Evolutionary conservation across 2,329 filamentous ascomycete species (phyloP).

Genomic region (Rasamsonia emersonii): DNA sequence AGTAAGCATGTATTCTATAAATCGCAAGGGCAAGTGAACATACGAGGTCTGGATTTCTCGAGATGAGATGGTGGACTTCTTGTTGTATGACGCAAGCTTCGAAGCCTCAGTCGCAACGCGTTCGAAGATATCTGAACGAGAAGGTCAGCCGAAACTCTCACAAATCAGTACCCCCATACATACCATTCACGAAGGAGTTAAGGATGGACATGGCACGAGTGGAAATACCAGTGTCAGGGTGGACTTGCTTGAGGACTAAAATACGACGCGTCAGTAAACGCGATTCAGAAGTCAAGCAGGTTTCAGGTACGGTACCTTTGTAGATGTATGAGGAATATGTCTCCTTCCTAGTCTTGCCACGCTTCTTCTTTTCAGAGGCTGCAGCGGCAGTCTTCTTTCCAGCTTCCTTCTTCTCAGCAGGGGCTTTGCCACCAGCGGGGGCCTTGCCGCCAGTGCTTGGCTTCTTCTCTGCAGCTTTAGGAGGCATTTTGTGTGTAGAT

Average conservation of each 20-base stretch:
- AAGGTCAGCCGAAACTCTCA: slow-evolving; percentile 1
- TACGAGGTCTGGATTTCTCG: slow-evolving; percentile 97
- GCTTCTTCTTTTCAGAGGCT: slow-evolving; percentile 99
- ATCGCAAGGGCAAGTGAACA: slow-evolving; percentile 19
- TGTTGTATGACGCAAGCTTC: slow-evolving; percentile 99
- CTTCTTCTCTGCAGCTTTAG: slow-evolving; percentile 98
- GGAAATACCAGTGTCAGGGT: slow-evolving; percentile 99
- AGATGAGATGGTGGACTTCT: slow-evolving; percentile 99
- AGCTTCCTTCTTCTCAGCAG: slow-evolving; percentile 98
- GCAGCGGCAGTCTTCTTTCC: slow-evolving; percentile 93
- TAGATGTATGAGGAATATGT: slow-evolving; percentile 99
- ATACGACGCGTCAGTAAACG: slow-evolving; percentile 30
- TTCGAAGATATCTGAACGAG: slow-evolving; percentile 85
- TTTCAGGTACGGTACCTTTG: too few species aligned
- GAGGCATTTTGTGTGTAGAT: slow-evolving; percentile 66
- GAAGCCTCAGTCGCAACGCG: slow-evolving; percentile 96
- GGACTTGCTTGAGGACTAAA: slow-evolving; percentile 97
- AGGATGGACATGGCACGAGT: slow-evolving; percentile 99
- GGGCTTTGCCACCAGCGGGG: slow-evolving; percentile 61
- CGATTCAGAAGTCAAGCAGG: slow-evolving; percentile 5
- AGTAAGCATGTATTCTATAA: slow-evolving; percentile 18
- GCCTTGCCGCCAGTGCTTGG: slow-evolving; percentile 90
- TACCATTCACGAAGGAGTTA: slow-evolving; percentile 99
- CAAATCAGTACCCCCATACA: slow-evolving; percentile 25
- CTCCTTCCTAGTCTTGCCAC: slow-evolving; percentile 99